Base-by-base conservation (phyloP, 805 yeast species). In the Lachancea meyersii region DNA sequence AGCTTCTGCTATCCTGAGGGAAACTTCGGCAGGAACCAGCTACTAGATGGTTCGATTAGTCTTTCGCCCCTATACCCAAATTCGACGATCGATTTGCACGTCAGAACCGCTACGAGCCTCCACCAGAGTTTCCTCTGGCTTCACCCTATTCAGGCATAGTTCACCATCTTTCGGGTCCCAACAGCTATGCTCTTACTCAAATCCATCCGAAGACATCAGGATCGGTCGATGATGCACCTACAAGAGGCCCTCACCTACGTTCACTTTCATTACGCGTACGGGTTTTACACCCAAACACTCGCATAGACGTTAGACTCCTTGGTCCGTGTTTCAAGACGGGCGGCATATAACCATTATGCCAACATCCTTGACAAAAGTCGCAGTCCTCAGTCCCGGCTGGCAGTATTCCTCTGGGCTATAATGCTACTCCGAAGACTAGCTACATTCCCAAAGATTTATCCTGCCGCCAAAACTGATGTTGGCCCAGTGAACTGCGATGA, bases 81-180 rank as follows among this genome's bases (percentile, higher is more conserved):
- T 62, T 63, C 65, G 67, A 64, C 67, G 68, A 63, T 63, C 67
- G 68, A 64, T 63, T 64, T 64, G 68, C 68, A 64, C 68, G 67
- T 65, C 68, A 65, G 68, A 64, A 64, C 67, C 67, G 67, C 68
- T 64, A 59, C 67, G 70, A 63, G 67, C 67, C 67, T 64, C 69
- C 68, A 63, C 69, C 68, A 63, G 68, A 64, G 67, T 64, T 63
- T 64, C 68, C 68, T 64, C 69, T 62, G 68, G 68, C 69, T 64
- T 64, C 67, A 63, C 69, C 68, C 69, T 63, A 63, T 63, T 62
- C 68, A 64, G 67, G 68, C 66, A 64, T 64, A 64, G 68, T 63
- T 63, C 68, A 64, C 69, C 68, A 64, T 64, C 69, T 64, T 52
- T 64, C 68, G 68, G 68, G 68, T 64, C 69, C 69, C 68, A 64